These are phyloP conservation scores for Flagelloscypha sp. DNA, from an alignment of 768 basidiomycete species.

Conservation along the genomic window DNA sequence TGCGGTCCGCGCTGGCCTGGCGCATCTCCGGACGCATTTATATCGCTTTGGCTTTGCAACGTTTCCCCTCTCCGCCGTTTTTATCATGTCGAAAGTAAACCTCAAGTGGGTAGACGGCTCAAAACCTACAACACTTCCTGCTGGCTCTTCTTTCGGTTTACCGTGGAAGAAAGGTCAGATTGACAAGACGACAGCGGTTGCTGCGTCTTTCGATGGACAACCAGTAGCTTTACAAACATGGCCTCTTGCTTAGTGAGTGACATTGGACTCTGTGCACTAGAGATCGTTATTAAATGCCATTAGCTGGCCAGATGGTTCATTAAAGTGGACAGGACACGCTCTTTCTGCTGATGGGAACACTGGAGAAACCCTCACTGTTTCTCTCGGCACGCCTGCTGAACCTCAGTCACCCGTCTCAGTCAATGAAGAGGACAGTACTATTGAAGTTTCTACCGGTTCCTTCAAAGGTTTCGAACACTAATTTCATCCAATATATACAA, in stretches of 20 bases:
- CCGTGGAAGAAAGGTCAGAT: constrained; percentile 29
- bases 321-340: constrained; percentile 34
- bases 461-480: constrained; percentile 20
- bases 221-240: constrained; percentile 24
- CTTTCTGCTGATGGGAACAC: constrained; percentile 20
- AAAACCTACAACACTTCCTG: constrained; percentile 20
- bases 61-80: too few relatives aligned
- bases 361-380: constrained; percentile 16
- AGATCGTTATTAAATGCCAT: neutral
- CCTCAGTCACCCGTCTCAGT: constrained; percentile 24
- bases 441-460: constrained; percentile 25
- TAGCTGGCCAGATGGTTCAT: constrained; percentile 31
- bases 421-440: constrained; percentile 12
- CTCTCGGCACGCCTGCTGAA: constrained; percentile 25
- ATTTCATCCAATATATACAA: neutral
- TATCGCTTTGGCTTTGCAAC: too few relatives aligned
- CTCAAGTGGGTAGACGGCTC: constrained; percentile 26
- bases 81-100: too few relatives aligned
- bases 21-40: too few relatives aligned
- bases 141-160: constrained; percentile 27
- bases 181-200: constrained; percentile 26
- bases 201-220: constrained; percentile 12
- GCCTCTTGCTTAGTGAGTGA: constrained; percentile 28
- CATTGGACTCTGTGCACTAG: neutral
- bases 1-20: constrained; percentile 14